phyloP scores from a whole-genome alignment of 2,329 filamentous ascomycete species.

The Colletotrichum endophyticum region DNA sequence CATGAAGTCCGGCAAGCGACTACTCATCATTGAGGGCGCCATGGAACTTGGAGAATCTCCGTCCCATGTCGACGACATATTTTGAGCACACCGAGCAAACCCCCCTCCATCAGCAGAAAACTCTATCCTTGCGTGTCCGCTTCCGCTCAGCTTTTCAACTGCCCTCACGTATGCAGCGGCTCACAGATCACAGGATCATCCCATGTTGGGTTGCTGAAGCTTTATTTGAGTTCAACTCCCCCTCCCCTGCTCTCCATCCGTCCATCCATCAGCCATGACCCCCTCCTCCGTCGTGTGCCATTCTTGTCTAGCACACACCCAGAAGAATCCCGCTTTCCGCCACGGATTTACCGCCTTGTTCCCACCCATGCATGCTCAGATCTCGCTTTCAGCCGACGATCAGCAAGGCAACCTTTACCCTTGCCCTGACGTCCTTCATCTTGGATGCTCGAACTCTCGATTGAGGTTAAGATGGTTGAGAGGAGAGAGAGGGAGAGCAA shows the following conservation, averaged over 20 bases:
- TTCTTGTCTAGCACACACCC: background rate
- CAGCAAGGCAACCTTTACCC: background rate
- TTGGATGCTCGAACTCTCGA: background rate
- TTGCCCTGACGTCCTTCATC: background rate
- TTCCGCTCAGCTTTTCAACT: background rate
- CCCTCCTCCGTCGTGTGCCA: background rate
- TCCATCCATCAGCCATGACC: background rate
- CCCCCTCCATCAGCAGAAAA: background rate
- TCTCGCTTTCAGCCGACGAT: background rate
- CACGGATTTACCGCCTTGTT: background rate
- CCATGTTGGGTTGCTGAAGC: background rate
- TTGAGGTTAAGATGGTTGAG: background rate
- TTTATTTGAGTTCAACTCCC: background rate
- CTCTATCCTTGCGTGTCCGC: background rate
- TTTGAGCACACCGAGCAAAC: background rate
- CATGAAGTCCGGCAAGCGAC: background rate
- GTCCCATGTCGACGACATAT: slow-evolving; percentile 1
- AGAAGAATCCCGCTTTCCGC: background rate
- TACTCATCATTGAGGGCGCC: background rate
- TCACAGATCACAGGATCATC: slow-evolving; percentile 20
- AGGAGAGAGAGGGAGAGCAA: background rate
- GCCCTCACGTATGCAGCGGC: background rate
- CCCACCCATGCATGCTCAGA: background rate
- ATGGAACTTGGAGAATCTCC: background rate
- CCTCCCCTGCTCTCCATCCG: background rate